A percentile compares a stretch with the other conserved stretches of the same genome.
These are phyloP conservation scores for Trypanosoma melophagium DNA, from an alignment of 208 protist species.

Conservation along the genomic window DNA sequence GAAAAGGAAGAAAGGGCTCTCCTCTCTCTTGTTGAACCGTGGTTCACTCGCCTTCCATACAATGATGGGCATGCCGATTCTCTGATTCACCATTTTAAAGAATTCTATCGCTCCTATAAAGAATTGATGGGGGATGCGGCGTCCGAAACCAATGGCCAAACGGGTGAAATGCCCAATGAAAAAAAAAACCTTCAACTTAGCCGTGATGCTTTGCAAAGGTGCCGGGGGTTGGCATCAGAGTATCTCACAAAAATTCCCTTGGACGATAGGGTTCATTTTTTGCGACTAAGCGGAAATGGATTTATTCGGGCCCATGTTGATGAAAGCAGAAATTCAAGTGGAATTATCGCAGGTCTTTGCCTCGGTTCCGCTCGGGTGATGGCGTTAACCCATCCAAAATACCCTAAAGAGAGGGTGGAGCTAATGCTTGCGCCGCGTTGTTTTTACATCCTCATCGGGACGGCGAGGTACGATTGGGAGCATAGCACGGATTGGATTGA, in stretches of 20 bases:
- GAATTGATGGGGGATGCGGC: conserved; percentile 34
- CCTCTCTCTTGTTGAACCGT: conserved; percentile 53
- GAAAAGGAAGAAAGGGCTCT: conserved; percentile 63
- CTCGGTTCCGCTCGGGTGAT: conserved; percentile 75
- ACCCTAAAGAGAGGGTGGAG: conserved; percentile 63
- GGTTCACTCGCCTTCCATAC: conserved; percentile 75
- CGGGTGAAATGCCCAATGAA: no score
- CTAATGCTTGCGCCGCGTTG: conserved; percentile 76
- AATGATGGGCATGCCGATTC: conserved; percentile 75
- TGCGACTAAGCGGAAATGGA: conserved; percentile 69
- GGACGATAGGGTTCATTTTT: conserved; percentile 83
- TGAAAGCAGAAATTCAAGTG: conserved; percentile 80
- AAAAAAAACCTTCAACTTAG: no score
- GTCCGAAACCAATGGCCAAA: background rate
- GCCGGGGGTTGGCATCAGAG: conserved; percentile 38
- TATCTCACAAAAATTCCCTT: conserved; percentile 74
- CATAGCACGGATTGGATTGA: conserved; percentile 79
- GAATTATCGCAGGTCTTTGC: conserved; percentile 74
- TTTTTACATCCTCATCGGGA: conserved; percentile 67
- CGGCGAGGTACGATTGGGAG: conserved; percentile 82
- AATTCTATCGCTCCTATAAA: conserved; percentile 82
- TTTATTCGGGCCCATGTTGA: conserved; percentile 84
- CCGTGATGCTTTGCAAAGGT: conserved; percentile 37
- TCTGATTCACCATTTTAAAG: conserved; percentile 86
- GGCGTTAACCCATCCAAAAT: conserved; percentile 74